Percentiles rank a stretch among this genome's conserved stretches.
Conservation (phyloP, 2,329 filamentous ascomycete species). For the Dendryphion nanum region DNA sequence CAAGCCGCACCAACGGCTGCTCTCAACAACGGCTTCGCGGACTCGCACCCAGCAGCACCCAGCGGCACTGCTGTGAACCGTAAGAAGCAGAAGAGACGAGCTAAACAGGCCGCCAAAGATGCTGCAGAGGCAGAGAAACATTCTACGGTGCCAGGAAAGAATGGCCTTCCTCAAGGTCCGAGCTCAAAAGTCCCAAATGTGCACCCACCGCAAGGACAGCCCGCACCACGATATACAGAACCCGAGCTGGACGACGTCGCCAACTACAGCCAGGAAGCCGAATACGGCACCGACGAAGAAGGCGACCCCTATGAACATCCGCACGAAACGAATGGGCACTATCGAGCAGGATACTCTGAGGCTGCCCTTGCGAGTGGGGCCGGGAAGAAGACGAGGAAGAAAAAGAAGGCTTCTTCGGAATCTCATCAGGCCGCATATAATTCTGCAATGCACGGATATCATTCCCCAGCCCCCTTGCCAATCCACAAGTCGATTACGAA, state of each 20-base stretch:
- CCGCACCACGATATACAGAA: constrained; percentile 44
- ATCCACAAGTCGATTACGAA: constrained; percentile 44
- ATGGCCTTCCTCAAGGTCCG: constrained; percentile 30
- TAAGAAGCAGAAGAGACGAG: constrained; percentile 92
- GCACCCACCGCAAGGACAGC: constrained; percentile 15
- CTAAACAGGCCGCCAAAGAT: constrained; percentile 72
- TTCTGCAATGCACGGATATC: constrained; percentile 28
- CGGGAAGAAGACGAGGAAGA: constrained; percentile 62
- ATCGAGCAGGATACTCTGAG: constrained; percentile 24
- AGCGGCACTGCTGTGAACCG: constrained; percentile 68
- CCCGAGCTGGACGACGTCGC: constrained; percentile 44
- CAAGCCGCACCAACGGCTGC: constrained; percentile 29
- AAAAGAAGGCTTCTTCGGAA: constrained; percentile 60
- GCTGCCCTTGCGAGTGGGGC: constrained; percentile 18
- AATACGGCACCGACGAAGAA: constrained; percentile 34
- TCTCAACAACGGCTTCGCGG: constrained; percentile 39
- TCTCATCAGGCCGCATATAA: constrained; percentile 29
- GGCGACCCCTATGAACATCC: constrained; percentile 22
- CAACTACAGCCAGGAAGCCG: constrained; percentile 23
- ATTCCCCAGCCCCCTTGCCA: constrained; percentile 12
- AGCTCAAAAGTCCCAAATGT: no score
- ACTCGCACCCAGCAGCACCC: constrained; percentile 32
- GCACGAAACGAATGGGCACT: constrained; percentile 33
- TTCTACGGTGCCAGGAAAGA: constrained; percentile 18
- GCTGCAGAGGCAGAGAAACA: constrained; percentile 35